These are phyloP conservation scores for Bipolaris gigantea DNA, from an alignment of 2,329 filamentous ascomycete species.

Conservation along the genomic window DNA sequence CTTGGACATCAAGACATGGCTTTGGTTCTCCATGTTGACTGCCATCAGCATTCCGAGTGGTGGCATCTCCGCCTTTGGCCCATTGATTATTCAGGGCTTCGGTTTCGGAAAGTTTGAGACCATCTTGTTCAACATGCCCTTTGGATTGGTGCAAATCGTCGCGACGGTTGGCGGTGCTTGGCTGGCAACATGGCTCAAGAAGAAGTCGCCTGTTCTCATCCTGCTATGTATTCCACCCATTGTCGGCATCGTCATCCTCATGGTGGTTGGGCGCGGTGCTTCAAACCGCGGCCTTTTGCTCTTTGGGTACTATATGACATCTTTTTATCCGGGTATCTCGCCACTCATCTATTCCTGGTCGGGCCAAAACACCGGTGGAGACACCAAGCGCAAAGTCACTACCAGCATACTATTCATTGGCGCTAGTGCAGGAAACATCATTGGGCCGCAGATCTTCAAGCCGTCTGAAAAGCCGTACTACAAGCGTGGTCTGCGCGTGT, in stretches of 20 bases:
- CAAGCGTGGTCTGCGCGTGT: slow-evolving; percentile 59
- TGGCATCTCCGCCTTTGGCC: slow-evolving; percentile 62
- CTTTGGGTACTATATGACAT: slow-evolving; percentile 62
- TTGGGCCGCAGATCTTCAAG: slow-evolving; percentile 67
- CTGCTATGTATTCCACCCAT: slow-evolving; percentile 61
- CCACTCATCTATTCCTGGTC: slow-evolving; percentile 65
- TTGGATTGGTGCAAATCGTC: slow-evolving; percentile 62
- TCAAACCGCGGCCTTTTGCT: slow-evolving; percentile 56
- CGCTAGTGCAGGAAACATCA: slow-evolving; percentile 66
- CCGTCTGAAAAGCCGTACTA: slow-evolving; percentile 63
- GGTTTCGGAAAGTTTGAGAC: slow-evolving; percentile 60
- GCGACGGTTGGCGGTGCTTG: slow-evolving; percentile 62
- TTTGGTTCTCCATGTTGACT: slow-evolving; percentile 53
- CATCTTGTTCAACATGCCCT: slow-evolving; percentile 64
- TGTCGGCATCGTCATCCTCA: slow-evolving; percentile 58
- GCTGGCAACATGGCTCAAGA: slow-evolving; percentile 57
- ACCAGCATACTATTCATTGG: slow-evolving; percentile 68
- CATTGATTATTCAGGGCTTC: slow-evolving; percentile 61
- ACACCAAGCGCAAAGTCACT: slow-evolving; percentile 69
- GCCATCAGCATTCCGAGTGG: slow-evolving; percentile 56
- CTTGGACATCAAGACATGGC: slow-evolving; percentile 62
- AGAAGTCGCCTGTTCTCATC: slow-evolving; percentile 59
- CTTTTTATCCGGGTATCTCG: slow-evolving; percentile 62
- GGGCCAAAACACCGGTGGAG: slow-evolving; percentile 65
- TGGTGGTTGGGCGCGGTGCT: slow-evolving; percentile 52